Conservation (phyloP, 2,329 filamentous ascomycete genomes). For the Paramyrothecium sp. region DNA sequence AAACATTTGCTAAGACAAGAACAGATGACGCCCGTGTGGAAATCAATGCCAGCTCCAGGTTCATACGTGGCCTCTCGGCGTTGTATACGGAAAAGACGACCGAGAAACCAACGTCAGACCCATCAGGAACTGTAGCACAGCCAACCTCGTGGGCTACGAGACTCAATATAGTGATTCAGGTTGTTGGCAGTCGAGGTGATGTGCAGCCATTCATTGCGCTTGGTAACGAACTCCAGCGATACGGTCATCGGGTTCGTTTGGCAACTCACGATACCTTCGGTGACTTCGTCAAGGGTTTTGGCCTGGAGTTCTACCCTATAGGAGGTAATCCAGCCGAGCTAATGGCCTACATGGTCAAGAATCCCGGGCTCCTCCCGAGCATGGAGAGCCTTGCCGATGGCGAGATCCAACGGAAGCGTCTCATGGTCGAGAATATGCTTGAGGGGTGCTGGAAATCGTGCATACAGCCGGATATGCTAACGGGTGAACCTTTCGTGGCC, state of each 20-base stretch:
- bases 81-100: too few species aligned
- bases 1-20: too few species aligned
- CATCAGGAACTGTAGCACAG: too few species aligned
- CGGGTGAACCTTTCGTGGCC: not conserved
- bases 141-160: too few species aligned
- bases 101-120: too few species aligned
- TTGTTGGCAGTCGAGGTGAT: conserved; percentile 72
- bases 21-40: too few species aligned
- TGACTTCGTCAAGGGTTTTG: conserved; percentile 31
- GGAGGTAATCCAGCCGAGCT: conserved; percentile 65
- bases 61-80: too few species aligned
- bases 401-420: conserved; percentile 21
- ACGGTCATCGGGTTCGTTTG: conserved; percentile 23
- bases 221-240: conserved; percentile 65
- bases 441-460: conserved; percentile 18
- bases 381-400: conserved; percentile 21
- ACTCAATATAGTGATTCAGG: conserved; percentile 79
- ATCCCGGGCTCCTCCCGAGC: conserved; percentile 24
- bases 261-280: not conserved
- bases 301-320: conserved; percentile 66
- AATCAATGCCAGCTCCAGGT: too few species aligned
- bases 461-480: conserved; percentile 32
- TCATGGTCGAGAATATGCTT: conserved; percentile 20
- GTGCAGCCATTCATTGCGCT: conserved; percentile 76
- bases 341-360: conserved; percentile 33